Evolutionary conservation across 805 yeast genomes (phyloP).

Genomic region (Teunomyces pallodes): DNA sequence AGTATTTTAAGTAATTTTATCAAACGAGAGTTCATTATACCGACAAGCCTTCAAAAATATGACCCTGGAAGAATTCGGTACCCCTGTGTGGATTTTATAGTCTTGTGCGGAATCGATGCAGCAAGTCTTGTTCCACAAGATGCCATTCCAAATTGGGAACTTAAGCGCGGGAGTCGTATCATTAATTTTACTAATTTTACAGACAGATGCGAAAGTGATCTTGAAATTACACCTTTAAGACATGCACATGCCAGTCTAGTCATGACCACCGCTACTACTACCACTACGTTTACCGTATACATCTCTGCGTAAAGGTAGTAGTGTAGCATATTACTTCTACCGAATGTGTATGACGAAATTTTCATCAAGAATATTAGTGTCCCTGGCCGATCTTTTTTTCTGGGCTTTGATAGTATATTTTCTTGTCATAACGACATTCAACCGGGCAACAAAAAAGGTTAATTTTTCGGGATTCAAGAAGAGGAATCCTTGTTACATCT

Average conservation of each 20-base stretch:
- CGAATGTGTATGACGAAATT: not conserved
- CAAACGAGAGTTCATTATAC: not conserved
- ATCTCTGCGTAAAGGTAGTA: not conserved
- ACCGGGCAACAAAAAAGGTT: not conserved
- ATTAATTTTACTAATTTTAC: no score
- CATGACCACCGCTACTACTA: not conserved
- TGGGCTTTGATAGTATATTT: not conserved
- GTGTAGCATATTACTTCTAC: not conserved
- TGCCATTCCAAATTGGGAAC: not conserved
- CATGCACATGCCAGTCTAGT: not conserved
- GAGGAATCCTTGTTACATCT: no score
- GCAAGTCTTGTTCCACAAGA: not conserved
- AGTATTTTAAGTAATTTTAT: not conserved
- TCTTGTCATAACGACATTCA: no score
- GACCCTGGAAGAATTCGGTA: not conserved
- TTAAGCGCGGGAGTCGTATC: no score
- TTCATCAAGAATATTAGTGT: not conserved
- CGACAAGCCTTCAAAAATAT: not conserved
- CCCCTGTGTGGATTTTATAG: not conserved
- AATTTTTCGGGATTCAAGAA: not conserved
- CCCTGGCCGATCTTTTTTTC: not conserved
- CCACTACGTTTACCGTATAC: not conserved
- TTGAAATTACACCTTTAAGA: not conserved
- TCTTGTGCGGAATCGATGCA: not conserved
- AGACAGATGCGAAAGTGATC: no score